Conservation (phyloP, 2,329 filamentous ascomycete species). For the Arthrobotrys entomopaga region DNA sequence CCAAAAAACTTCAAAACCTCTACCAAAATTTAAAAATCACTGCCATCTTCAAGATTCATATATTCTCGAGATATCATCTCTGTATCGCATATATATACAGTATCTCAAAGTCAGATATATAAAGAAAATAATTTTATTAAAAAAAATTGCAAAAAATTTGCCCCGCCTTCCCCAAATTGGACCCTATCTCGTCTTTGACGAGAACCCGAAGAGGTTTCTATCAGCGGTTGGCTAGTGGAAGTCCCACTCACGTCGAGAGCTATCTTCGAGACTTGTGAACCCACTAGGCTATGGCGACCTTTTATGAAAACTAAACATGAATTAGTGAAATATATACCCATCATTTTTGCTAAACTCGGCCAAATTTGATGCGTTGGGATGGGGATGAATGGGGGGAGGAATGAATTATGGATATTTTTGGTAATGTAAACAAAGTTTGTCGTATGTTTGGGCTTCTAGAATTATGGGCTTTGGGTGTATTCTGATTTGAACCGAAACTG, state of each 20-base stretch:
- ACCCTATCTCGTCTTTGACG: neutral
- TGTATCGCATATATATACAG: no score
- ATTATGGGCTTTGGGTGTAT: no score
- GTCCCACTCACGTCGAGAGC: neutral
- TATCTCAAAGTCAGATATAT: no score
- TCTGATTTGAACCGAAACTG: no score
- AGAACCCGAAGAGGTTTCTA: neutral
- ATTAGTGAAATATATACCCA: neutral
- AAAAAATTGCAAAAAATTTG: neutral
- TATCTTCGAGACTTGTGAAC: neutral
- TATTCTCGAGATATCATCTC: no score
- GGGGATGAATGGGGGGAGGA: neutral
- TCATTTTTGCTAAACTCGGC: neutral
- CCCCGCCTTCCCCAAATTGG: neutral
- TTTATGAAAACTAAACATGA: neutral
- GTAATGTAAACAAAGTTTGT: no score
- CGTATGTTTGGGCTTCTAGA: no score
- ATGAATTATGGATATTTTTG: no score
- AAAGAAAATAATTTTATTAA: neutral
- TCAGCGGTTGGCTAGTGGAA: neutral
- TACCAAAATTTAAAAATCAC: no score
- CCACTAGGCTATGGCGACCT: conserved; percentile 4
- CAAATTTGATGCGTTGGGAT: neutral
- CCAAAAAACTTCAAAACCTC: no score
- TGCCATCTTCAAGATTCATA: no score